Base-by-base conservation (phyloP, 352 stramenopile genomes). In the Phytophthora hibernalis region DNA sequence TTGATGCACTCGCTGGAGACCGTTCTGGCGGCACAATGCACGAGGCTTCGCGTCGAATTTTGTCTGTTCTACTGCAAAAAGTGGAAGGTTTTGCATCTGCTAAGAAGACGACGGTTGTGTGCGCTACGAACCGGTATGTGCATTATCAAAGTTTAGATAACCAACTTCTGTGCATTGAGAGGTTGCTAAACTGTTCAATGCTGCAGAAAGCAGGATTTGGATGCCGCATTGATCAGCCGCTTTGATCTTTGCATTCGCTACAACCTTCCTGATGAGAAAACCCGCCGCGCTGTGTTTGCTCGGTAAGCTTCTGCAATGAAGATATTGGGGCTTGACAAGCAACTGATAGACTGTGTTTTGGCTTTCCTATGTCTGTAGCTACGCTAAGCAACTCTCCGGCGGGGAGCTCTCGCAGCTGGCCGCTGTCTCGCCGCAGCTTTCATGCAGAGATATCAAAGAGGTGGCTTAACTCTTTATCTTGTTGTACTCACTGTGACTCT, bases 361-460 rank as follows among this genome's bases (percentile, higher is more conserved):
- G 40, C 15, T n/a, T 47, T 6, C 18, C n/a, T 58, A 20, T 53
- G 0, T 40, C 9, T 64, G 2, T 59, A 95, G 87, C 48, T 96
- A 96, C 61, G 93, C 93, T 10, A 97, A 97, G 63, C 95, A 98
- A 59, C 76, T 98, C 1, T 83, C 71, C 4, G 49, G 68, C 0
- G 74, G 92, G 13, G 87, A 98, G 28, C 65, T 97, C 0, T 70
- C 61, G 4, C 77, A 96, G 38, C 72, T 98, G 20, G 91, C 93
- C 2, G 53, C 73, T 3, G 70, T 94, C 31, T 93, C 93, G 7
- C 65, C 77, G 24, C 90, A 91, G n/a, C 86, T 97, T 52, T 98
- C 92, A 8, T 97, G 93, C 49, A 80, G 95, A 55, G 95, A 98
- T 65, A 98, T 98, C 61, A 98, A 98, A 80, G 93, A 98, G 83